Evolutionary conservation across 805 yeast species (phyloP), one percentile per base, ranked within the genome.

Genomic region (Metschnikowia borealis): DNA sequence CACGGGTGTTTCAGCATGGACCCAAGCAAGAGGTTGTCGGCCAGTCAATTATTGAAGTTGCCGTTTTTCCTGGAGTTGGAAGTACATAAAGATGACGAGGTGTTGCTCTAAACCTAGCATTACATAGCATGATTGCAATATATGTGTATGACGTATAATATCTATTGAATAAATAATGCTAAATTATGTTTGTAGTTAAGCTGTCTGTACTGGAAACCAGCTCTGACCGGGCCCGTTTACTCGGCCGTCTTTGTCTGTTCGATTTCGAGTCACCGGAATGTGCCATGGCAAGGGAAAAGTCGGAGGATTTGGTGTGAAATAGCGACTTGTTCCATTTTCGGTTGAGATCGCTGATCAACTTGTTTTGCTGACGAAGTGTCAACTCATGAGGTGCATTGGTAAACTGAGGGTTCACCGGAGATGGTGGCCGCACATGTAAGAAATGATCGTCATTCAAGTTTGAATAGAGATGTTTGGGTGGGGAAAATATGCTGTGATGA

Each of bases 1-100:
- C 75, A 79, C 54, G 76, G 73, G 34, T 81, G 84, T 55, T 74
- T 85, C 60, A 77, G 73, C 38, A 73, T 84, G 75, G 81, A 84
- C 64, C 83, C 84, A 6, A 62, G 65, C 39, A 77, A 78, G 51
- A 66, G 91, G 51, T 70, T 78, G n/a, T 69, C 79, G 6, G 87
- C 89, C 0, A 73, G 71, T 49, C 82, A 81, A 36, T 73, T 83
- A 10, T 65, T 85, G 53, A 71, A 75, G 44, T 73, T 79, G 66
- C 80, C 81, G 21, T 87, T 85, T 63, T 86, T 88, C 63, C 63
- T 70, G 51, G 81, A 79, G 55, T 61, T 74, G 42, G 50, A 47
- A 21, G 53, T 52, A n/a, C 49, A 56, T 7, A 63, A 57, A 43
- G 70, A 68, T 46, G 74, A 70, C 47, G 75, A 70, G 49, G 72